Percentiles rank a stretch among this genome's conserved stretches.
Evolutionary conservation across 2,329 filamentous ascomycete species (phyloP).

Genomic region (Talaromyces rugulosus): DNA sequence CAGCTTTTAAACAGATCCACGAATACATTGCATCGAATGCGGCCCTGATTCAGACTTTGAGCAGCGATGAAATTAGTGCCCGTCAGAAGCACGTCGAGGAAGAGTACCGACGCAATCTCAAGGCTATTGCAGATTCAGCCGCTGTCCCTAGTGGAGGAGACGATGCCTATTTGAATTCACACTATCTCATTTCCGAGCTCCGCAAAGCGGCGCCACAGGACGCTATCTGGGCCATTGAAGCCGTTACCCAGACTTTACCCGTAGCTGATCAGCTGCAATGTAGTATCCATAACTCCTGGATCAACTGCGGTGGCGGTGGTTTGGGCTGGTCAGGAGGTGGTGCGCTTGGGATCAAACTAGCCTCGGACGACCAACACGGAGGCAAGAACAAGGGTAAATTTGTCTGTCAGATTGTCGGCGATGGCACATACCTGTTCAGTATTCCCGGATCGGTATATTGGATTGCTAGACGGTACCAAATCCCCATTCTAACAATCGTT

Average conservation of each 20-base stretch:
- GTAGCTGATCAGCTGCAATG: constrained; percentile 69
- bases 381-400: constrained; percentile 53
- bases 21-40: constrained; percentile 52
- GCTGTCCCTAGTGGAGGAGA: constrained; percentile 49
- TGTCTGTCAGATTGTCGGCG: constrained; percentile 62
- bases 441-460: constrained; percentile 65
- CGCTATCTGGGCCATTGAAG: constrained; percentile 73
- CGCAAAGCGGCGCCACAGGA: constrained; percentile 56
- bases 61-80: constrained; percentile 35
- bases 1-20: constrained; percentile 65
- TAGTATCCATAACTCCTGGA: constrained; percentile 66
- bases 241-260: constrained; percentile 66
- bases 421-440: constrained; percentile 64
- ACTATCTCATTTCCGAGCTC: constrained; percentile 54
- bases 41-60: constrained; percentile 40
- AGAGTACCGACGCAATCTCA: constrained; percentile 56
- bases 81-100: constrained; percentile 55
- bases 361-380: constrained; percentile 51
- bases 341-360: constrained; percentile 72
- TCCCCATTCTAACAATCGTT: constrained; percentile 63
- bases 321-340: constrained; percentile 77
- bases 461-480: constrained; percentile 63
- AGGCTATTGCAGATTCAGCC: constrained; percentile 55
- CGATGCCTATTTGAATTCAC: constrained; percentile 60
- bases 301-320: constrained; percentile 77